Conservation (phyloP, 2,329 filamentous ascomycete genomes). For the Aureobasidium lini region DNA sequence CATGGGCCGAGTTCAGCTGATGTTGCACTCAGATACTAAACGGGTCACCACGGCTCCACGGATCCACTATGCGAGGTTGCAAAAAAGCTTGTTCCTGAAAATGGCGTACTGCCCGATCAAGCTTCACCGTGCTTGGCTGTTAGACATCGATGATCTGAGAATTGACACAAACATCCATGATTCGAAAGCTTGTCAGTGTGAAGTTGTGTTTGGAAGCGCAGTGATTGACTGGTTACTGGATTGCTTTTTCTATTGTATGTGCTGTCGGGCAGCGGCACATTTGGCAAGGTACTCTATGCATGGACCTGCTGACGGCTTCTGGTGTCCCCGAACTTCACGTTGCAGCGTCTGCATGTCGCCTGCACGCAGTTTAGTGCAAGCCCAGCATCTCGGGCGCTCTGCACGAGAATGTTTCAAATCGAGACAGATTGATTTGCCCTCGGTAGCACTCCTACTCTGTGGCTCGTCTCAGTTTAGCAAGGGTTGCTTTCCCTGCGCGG, state of each 20-base stretch:
- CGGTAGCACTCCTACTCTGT: background rate
- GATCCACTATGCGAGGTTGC: background rate
- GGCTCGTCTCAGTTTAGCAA: slow-evolving; percentile 16
- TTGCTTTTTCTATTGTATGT: background rate
- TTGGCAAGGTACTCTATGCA: background rate
- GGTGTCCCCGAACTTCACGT: background rate
- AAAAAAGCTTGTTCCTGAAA: slow-evolving; percentile 9
- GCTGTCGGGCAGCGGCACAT: background rate
- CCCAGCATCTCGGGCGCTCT: background rate
- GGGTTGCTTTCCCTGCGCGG: slow-evolving; percentile 57
- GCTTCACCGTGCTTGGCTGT: background rate
- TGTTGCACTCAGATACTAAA: slow-evolving; percentile 2
- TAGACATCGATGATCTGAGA: background rate
- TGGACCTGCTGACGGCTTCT: slow-evolving; percentile 3
- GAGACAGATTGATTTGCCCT: background rate
- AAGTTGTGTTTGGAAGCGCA: too few relatives aligned
- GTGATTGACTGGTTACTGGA: background rate
- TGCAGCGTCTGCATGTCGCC: slow-evolving; percentile 4
- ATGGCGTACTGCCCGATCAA: slow-evolving; percentile 1
- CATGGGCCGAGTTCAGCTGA: slow-evolving; percentile 6
- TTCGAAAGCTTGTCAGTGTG: background rate
- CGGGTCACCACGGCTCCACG: slow-evolving; percentile 3
- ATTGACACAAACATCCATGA: background rate
- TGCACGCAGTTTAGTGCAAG: background rate
- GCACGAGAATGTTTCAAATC: background rate